phyloP scores from a whole-genome alignment of 768 basidiomycete species.

The Boletus vermiculosoides region DNA sequence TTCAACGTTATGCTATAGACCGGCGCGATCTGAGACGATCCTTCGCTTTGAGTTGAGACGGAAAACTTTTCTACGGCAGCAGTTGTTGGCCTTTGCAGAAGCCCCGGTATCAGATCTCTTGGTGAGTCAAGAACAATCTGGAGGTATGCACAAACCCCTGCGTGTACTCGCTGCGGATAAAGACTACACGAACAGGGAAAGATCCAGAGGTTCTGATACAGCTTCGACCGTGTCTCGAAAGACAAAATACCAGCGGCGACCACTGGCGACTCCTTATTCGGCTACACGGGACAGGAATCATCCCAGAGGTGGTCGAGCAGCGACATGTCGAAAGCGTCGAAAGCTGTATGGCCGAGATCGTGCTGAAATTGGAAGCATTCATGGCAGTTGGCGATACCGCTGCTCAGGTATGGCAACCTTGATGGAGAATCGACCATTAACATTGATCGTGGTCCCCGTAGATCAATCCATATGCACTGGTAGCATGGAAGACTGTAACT shows the following conservation, averaged over 20 bases:
- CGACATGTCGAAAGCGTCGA: constrained; percentile 6
- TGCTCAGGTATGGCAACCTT: constrained; percentile 16
- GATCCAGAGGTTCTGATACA: constrained; percentile 15
- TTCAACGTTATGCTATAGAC: constrained; percentile 2
- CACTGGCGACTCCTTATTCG: constrained; percentile 25
- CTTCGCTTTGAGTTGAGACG: constrained; percentile 29
- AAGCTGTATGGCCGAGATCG: constrained; percentile 21
- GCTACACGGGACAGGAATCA: constrained; percentile 10
- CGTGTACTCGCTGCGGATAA: neutral
- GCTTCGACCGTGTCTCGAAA: constrained; percentile 14
- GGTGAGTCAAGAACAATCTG: neutral
- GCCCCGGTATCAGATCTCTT: constrained; percentile 20
- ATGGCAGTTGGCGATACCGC: constrained; percentile 22
- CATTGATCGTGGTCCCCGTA: neutral
- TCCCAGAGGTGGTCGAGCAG: neutral
- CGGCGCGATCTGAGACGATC: constrained; percentile 14
- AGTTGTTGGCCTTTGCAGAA: constrained; percentile 17
- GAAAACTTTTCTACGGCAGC: constrained; percentile 13
- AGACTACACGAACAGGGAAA: constrained; percentile 3
- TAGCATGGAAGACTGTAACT: constrained; percentile 31
- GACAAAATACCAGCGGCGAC: neutral
- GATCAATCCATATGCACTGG: constrained; percentile 26
- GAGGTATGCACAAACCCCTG: constrained; percentile 3
- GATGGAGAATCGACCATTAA: neutral
- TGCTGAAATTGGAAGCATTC: constrained; percentile 26